Percentiles rank a stretch among this genome's conserved stretches.
phyloP scores from a whole-genome alignment of 768 basidiomycete genomes.

The Tricholoma furcatifolium region DNA sequence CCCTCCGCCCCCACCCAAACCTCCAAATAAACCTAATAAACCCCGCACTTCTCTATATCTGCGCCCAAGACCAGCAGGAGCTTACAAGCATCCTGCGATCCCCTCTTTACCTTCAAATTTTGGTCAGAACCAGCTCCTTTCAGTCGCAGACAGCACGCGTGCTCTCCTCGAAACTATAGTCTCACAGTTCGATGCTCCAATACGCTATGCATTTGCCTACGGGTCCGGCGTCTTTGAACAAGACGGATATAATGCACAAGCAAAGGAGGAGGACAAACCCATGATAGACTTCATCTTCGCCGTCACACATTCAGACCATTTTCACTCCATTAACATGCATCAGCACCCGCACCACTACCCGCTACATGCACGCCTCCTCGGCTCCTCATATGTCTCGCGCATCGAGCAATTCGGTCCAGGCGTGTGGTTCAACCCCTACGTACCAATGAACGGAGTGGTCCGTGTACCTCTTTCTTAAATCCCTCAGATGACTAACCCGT shows the following conservation, averaged over 20 bases:
- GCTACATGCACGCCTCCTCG: conserved; percentile 79
- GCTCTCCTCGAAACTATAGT: conserved; percentile 81
- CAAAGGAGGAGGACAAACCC: conserved; percentile 42
- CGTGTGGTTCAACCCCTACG: conserved; percentile 95
- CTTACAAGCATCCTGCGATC: conserved; percentile 35
- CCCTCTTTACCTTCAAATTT: conserved; percentile 67
- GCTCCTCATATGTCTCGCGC: conserved; percentile 77
- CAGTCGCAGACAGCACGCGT: conserved; percentile 76
- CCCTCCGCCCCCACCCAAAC: conserved; percentile 35
- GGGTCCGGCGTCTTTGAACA: conserved; percentile 96
- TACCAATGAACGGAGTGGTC: conserved; percentile 82
- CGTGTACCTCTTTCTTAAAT: conserved; percentile 29
- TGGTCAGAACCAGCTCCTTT: conserved; percentile 79
- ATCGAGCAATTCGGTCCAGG: conserved; percentile 79
- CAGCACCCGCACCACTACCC: conserved; percentile 93
- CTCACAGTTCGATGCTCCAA: conserved; percentile 79
- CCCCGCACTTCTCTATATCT: conserved; percentile 42
- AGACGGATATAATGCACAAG: conserved; percentile 58
- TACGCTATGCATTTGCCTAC: conserved; percentile 97
- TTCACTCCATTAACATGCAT: conserved; percentile 94
- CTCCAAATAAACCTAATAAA: conserved; percentile 23
- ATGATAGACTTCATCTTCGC: conserved; percentile 98
- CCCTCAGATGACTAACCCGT: conserved; percentile 4
- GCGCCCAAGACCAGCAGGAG: conserved; percentile 43
- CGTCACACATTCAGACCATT: conserved; percentile 89